Evolutionary conservation across 176 grass and related monocot species (phyloP), one percentile per base, ranked within the genome.

Genomic region (Juncus inflexus): DNA sequence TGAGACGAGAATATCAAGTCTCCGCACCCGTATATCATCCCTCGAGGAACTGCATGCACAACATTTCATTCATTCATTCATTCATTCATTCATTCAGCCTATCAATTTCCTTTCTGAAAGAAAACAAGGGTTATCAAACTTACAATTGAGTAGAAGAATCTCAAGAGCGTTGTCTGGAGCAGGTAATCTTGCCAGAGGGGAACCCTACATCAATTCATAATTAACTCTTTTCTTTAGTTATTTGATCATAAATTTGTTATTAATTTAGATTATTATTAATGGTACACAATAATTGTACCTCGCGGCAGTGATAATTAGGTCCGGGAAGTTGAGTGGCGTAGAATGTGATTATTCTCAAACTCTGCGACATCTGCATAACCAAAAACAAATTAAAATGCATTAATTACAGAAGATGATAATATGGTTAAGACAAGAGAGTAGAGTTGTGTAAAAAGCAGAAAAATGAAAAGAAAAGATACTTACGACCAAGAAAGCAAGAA

Each of bases 1-100:
- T 99, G 95, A 40, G 95, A 94, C 19, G 95, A 99, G 72, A 99
- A 99, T 87, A 99, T 99, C 47, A 99, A 73, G 81, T 99, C 95
- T 6, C 95, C 95, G 52, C 95, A 99, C 35, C 95, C 89, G 78
- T 77, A 89, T 55, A 94, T 74, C 8, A 91, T 77, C 73, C 95
- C 95, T 50, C 40, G 74, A 43, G 95, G 95, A 92, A 99, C 95
- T 99, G 83, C 52, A 86, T 80, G 39, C 15, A 74, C 55, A 68
- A 62, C 1, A 83, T 3, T 55, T 3, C 37, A 6, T 15, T 14
- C 7, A 40, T 69, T 41, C 40, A n/a, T n/a, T n/a, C n/a, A n/a
- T n/a, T n/a, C n/a, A n/a, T n/a, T n/a, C n/a, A n/a, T n/a, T n/a
- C n/a, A n/a, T n/a, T n/a, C n/a, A n/a, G n/a, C n/a, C n/a, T n/a